Conservation (phyloP, 768 basidiomycete genomes). For the Omphalotus guepiniiformis region DNA sequence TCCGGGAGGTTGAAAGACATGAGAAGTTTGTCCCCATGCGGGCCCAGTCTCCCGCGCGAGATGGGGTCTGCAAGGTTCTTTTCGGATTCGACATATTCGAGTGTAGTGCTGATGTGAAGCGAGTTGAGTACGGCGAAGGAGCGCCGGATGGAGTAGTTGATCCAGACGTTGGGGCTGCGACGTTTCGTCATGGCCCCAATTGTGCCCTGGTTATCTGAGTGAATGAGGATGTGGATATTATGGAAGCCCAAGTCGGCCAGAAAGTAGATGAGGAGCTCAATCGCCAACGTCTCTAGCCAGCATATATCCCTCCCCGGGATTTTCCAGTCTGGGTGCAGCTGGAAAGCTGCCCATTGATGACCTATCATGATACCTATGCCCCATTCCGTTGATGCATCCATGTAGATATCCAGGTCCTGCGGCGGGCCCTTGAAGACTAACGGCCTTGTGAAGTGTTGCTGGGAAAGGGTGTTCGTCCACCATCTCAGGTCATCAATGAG, state of each 20-base stretch:
- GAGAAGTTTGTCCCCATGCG: not conserved
- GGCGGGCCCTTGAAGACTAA: conserved; percentile 9
- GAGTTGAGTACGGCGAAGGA: conserved; percentile 1
- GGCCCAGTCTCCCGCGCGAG: conserved; percentile 14
- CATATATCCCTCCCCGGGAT: conserved; percentile 15
- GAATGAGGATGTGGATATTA: conserved; percentile 22
- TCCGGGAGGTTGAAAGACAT: conserved; percentile 1
- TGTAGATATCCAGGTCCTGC: conserved; percentile 19
- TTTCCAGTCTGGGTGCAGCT: conserved; percentile 13
- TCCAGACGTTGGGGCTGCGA: conserved; percentile 11
- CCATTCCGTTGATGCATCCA: conserved; percentile 35
- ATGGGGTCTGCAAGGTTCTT: conserved; percentile 19
- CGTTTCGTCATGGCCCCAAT: conserved; percentile 24
- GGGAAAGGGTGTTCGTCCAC: conserved; percentile 21
- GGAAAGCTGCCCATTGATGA: conserved; percentile 25
- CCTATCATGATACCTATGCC: conserved; percentile 32
- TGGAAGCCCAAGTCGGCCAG: conserved; percentile 5
- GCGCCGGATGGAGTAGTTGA: conserved; percentile 13
- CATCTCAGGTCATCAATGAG: conserved; percentile 24
- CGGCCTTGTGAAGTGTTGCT: conserved; percentile 4
- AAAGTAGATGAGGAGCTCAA: conserved; percentile 13
- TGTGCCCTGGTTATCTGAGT: conserved; percentile 32
- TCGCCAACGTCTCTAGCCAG: conserved; percentile 19
- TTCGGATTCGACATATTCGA: conserved; percentile 13
- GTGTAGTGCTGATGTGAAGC: not conserved